Conservation (phyloP, 345 rosid species). For the Kernera saxatilis region DNA sequence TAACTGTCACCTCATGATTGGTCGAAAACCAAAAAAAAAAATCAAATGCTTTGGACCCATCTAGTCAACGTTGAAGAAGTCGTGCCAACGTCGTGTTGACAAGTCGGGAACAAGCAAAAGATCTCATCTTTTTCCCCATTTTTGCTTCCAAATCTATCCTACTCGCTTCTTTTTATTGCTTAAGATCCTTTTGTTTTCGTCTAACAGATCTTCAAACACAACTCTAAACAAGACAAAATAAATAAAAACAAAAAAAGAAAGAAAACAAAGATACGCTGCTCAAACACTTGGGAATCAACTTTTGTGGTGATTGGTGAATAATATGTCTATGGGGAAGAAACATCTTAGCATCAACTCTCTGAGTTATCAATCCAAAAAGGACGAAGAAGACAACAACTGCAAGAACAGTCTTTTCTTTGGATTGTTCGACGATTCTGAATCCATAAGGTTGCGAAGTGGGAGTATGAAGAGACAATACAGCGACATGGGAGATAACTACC, state of each 20-base stretch:
- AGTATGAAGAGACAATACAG: constrained; percentile 35
- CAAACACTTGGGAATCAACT: neutral
- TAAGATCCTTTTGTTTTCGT: neutral
- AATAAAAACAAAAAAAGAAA: too few relatives aligned
- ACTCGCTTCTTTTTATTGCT: neutral
- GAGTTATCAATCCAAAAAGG: neutral
- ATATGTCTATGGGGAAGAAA: constrained; percentile 18
- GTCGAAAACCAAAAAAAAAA: neutral
- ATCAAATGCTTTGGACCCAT: constrained; percentile 19
- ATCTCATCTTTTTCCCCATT: neutral
- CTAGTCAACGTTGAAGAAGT: constrained; percentile 16
- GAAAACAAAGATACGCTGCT: neutral
- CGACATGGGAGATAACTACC: constrained; percentile 28
- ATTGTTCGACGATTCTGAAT: constrained; percentile 28
- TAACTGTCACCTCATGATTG: constrained; percentile 1
- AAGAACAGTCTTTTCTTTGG: constrained; percentile 27
- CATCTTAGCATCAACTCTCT: constrained; percentile 15
- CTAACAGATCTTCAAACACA: constrained; percentile 4
- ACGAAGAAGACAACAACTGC: constrained; percentile 17
- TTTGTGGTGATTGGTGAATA: constrained; percentile 5
- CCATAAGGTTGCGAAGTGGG: constrained; percentile 20
- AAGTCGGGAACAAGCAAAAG: constrained; percentile 16
- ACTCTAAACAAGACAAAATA: neutral
- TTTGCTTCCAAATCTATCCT: constrained; percentile 15
- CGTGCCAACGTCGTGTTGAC: constrained; percentile 32